Conservation (phyloP, 2,329 filamentous ascomycete species). For the Penicillium sp. region DNA sequence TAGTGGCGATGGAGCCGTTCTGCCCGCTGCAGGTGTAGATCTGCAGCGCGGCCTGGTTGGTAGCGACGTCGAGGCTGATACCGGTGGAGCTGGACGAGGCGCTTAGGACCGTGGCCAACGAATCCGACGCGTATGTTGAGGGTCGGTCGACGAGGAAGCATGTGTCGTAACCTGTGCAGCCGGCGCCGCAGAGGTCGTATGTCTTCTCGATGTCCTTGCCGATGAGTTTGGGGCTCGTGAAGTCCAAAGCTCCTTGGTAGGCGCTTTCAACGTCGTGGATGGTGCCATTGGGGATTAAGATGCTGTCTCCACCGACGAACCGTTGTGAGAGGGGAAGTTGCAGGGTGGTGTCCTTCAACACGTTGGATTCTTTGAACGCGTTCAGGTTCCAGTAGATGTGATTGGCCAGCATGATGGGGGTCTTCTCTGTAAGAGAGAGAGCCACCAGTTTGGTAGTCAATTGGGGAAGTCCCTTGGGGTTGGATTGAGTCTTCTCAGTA, state of each 20-base stretch:
- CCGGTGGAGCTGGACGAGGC: constrained; percentile 69
- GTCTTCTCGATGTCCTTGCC: constrained; percentile 67
- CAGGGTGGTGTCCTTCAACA: constrained; percentile 47
- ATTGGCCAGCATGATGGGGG: constrained; percentile 53
- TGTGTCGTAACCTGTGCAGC: constrained; percentile 81
- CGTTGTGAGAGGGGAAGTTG: constrained; percentile 49
- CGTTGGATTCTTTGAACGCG: constrained; percentile 45
- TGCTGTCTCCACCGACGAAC: constrained; percentile 53
- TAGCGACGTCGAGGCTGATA: constrained; percentile 77
- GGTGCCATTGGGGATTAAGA: constrained; percentile 72
- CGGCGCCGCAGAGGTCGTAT: constrained; percentile 71
- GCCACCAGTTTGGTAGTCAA: constrained; percentile 48
- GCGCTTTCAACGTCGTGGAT: constrained; percentile 77
- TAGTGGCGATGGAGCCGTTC: constrained; percentile 60
- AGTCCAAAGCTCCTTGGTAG: constrained; percentile 51
- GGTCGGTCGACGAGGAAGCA: constrained; percentile 51
- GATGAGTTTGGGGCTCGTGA: constrained; percentile 76
- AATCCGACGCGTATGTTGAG: constrained; percentile 34
- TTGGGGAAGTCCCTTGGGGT: constrained; percentile 44
- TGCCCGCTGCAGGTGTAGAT: constrained; percentile 80
- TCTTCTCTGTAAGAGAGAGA: constrained; percentile 46
- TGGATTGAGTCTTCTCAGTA: constrained; percentile 36
- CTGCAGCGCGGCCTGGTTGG: constrained; percentile 84
- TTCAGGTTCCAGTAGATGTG: constrained; percentile 56
- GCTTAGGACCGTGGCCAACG: constrained; percentile 54